These are phyloP conservation scores for Colletotrichum filicis DNA, from an alignment of 2,329 filamentous ascomycete genomes.

Conservation along the genomic window DNA sequence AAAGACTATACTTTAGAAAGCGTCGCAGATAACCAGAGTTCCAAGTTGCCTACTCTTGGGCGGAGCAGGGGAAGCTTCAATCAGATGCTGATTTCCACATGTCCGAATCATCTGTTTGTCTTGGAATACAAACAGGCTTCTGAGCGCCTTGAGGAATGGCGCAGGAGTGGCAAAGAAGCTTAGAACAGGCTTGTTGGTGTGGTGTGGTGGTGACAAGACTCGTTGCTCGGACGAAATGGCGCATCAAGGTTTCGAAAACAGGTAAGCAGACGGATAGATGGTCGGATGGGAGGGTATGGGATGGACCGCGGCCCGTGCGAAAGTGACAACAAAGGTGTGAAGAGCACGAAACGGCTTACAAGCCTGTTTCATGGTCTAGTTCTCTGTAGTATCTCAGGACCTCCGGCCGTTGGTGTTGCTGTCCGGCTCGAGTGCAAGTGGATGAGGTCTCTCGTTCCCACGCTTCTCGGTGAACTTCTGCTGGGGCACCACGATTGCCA, in stretches of 20 bases:
- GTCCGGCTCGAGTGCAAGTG: not conserved
- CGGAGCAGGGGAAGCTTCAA: not conserved
- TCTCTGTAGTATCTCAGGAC: slow-evolving; percentile 8
- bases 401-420: not conserved
- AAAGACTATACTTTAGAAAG: too few relatives aligned
- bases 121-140: not conserved
- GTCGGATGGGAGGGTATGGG: slow-evolving; percentile 14
- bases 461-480: not conserved
- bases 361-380: not conserved
- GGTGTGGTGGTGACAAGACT: slow-evolving; percentile 1
- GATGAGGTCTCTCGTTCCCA: not conserved
- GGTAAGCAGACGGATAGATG: slow-evolving; percentile 17
- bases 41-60: not conserved
- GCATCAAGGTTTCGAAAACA: slow-evolving; percentile 12
- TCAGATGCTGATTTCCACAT: too few relatives aligned
- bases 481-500: not conserved
- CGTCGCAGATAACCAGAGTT: too few relatives aligned
- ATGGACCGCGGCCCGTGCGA: slow-evolving; percentile 32
- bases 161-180: not conserved
- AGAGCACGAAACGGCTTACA: slow-evolving; percentile 17
- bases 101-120: not conserved
- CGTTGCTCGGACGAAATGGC: slow-evolving; percentile 29
- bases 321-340: slow-evolving; percentile 24
- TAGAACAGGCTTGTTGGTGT: not conserved
- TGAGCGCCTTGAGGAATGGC: not conserved